Evolutionary conservation across 805 yeast species (phyloP).

Genomic region (Barnettozyma salicaria): DNA sequence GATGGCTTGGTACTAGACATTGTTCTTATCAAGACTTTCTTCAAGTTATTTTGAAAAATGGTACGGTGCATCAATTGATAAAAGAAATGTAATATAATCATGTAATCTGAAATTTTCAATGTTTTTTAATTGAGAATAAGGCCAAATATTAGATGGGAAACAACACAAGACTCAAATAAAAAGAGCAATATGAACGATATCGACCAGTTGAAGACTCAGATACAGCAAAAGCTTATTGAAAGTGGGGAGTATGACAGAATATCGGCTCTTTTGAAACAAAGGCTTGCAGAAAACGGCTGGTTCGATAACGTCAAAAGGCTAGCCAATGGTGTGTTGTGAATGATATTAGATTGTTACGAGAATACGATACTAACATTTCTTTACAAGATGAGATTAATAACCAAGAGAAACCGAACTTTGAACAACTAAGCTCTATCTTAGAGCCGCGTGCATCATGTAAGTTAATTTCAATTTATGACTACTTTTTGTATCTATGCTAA

Average conservation of each 20-base stretch:
- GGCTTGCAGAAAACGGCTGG: conserved; percentile 80
- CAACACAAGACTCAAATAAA: not conserved
- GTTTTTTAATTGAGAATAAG: not conserved
- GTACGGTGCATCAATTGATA: no score
- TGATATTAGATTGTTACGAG: no score
- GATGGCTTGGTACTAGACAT: conserved; percentile 26
- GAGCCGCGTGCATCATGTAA: conserved; percentile 61
- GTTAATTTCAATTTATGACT: no score
- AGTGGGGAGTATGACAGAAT: conserved; percentile 79
- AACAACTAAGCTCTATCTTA: conserved; percentile 42
- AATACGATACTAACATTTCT: not conserved
- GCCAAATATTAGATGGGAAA: not conserved
- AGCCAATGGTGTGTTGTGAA: conserved; percentile 40
- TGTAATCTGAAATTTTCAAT: not conserved
- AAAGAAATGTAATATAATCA: no score
- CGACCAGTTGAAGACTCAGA: conserved; percentile 43
- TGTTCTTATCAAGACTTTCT: not conserved
- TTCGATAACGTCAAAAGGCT: conserved; percentile 61
- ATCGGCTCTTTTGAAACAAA: conserved; percentile 53
- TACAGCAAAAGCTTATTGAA: conserved; percentile 63
- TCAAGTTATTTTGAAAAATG: no score
- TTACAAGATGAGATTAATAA: conserved; percentile 31
- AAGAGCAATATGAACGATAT: conserved; percentile 2
- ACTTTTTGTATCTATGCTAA: conserved; percentile 10
- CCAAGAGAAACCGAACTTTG: conserved; percentile 45